Evolutionary conservation across 768 basidiomycete genomes (phyloP), one percentile per base, ranked within the genome.

Genomic region (Leccinum pellstonianum): DNA sequence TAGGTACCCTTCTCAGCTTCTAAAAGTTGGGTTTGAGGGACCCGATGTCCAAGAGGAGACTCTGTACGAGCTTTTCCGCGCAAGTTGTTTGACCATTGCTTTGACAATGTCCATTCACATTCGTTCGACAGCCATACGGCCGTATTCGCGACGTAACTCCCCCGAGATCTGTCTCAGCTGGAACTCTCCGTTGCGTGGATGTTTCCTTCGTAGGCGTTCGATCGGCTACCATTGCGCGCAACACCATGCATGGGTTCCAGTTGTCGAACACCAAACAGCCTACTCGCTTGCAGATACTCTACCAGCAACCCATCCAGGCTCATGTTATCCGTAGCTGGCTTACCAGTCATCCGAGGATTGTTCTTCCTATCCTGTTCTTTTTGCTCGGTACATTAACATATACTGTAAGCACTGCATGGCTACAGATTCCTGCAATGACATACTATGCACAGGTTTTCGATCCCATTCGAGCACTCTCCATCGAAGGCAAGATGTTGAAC

Each of bases 341-440:
- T 61, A 80, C 89, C 2, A 79, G 75, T n/a, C 95, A 98, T 75
- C 95, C 96, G 8, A 86, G 85, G 61, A 88, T 97, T 53, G 85
- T 87, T 55, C 72, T 95, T 3, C 93, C 94, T 0, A 72, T 94
- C 17, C 60, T 94, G 2, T 83, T 94, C 47, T 97, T 98, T 72
- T 75, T 98, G 2, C 71, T 98, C n/a, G 96, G 95, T 11, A 88
- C 89, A 3, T 66, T 98, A 38, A 92, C 92, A 21, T 97, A 96
- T 70, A 89, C 91, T 6, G 93, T 93, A 62, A 60, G 86, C 75
- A 57, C 4, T 3, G 25, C 41, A 29, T 58, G n/a, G 21, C 38
- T 35, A 17, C 52, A 55, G 9, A 17, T 8, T 49, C 43, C 8
- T 6, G 1, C 27, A 21, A n/a, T 19, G 10, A 67, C 41, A 15